Base-by-base conservation (phyloP, 2,329 filamentous ascomycete genomes). In the Pseudopyricularia cyperi region DNA sequence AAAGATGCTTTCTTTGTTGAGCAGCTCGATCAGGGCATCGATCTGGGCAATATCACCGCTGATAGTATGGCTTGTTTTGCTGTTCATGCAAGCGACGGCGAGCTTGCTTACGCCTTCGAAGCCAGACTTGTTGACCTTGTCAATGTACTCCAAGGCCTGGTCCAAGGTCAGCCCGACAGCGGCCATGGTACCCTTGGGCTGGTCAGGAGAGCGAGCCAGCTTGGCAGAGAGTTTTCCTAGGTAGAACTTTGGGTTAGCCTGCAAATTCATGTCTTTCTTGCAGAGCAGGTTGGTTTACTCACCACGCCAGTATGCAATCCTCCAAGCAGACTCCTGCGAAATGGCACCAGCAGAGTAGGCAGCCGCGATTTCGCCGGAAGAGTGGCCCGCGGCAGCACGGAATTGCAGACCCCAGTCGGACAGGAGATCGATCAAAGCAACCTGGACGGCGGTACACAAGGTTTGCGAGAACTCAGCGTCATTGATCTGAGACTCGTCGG, bases 291-390 rank as follows among this genome's bases (percentile, higher is more conserved):
- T 34, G 33, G 11, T 37, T 17, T 37, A 28, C 67, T 58, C 17
- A 61, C 59, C 60, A 6, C 58, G 55, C 30, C 55, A 53, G 44
- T 60, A 60, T 17, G 59, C 58, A 5, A 54, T 46, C 12, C 42
- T 19, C 39, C 60, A 57, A 6, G 60, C 60, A 1, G 55, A 53
- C 8, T 52, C 44, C 1, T 53, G 59, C 2, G 63, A 61, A 19
- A 74, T 60, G 15, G 62, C 61, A 0, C 65, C 67, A 0, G 63
- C 62, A 8, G 71, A 68, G 52, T 69, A 73, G 0, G 71, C 71
- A 7, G 71, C 71, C 0, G 71, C 71, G 33, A 74, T 69, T 52
- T 74, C 71, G 1, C 71, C 71, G 1, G 71, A 73, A 0, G 71
- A 73, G 55, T 74, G 71, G 1, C 71, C 71, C 7, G 73, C 60